phyloP scores from a whole-genome alignment of 345 rosid species.

The Eucalyptus albens region DNA sequence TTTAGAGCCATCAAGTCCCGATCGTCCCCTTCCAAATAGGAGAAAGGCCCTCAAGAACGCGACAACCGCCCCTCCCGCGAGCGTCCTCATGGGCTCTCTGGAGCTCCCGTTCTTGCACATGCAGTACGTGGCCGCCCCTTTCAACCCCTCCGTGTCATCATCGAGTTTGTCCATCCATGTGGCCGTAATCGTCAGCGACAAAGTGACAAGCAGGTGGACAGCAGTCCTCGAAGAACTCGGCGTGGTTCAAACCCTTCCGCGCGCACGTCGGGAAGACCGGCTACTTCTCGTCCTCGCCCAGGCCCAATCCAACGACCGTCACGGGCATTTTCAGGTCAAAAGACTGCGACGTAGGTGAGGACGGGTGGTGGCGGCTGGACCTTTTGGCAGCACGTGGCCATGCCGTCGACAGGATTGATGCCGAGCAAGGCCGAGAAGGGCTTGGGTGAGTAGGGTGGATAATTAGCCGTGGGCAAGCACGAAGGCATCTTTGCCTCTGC shows the following conservation, averaged over 20 bases:
- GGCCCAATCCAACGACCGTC: slow-evolving; percentile 5
- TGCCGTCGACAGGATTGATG: too few species aligned
- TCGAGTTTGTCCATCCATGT: slow-evolving; percentile 76
- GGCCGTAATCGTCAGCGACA: slow-evolving; percentile 42
- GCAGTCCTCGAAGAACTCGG: slow-evolving; percentile 58
- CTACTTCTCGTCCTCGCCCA: slow-evolving; percentile 20
- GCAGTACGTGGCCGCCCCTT: slow-evolving; percentile 48
- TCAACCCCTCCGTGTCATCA: slow-evolving; percentile 59
- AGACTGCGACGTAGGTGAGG: neutral
- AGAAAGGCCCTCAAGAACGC: slow-evolving; percentile 46
- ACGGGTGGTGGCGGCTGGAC: neutral
- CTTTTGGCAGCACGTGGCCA: too few species aligned
- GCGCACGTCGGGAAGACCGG: slow-evolving; percentile 59
- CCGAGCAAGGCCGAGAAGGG: too few species aligned
- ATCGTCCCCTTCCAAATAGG: slow-evolving; percentile 33
- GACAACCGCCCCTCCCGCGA: slow-evolving; percentile 54
- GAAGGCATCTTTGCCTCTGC: slow-evolving; percentile 69
- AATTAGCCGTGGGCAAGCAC: slow-evolving; percentile 34
- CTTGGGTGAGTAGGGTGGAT: neutral
- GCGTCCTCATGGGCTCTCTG: slow-evolving; percentile 70
- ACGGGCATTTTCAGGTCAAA: neutral
- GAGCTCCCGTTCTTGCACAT: slow-evolving; percentile 57
- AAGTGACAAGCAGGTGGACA: neutral
- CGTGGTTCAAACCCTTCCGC: slow-evolving; percentile 53
- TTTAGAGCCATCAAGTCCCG: slow-evolving; percentile 38